Base-by-base conservation (phyloP, 2,329 filamentous ascomycete species). In the Fusarium protoensiforme region DNA sequence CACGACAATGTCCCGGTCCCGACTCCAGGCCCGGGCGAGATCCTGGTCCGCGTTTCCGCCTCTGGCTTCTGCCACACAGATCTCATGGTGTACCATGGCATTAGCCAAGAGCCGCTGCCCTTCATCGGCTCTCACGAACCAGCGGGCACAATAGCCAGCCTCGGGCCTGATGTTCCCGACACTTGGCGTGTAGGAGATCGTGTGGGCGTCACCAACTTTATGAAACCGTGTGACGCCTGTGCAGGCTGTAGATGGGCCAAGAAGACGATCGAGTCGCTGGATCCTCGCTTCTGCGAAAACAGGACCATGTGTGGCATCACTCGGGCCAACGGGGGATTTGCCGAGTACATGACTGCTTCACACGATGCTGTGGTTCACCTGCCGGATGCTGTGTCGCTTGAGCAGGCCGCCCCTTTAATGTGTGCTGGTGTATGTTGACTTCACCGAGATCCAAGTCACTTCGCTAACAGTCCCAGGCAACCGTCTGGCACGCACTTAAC, bases 111-210 rank as follows among this genome's bases (percentile, higher is more conserved):
- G n/a, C 46, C 67, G 2, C 62, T 75, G 5, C 70, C 72, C 6
- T 64, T 76, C 24, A 76, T 60, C 13, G 69, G 68, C 18, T 77
- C 71, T 22, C 75, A 78, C 64, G 71, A 78, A 63, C 76, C 76
- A 38, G 71, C 60, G 7, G 76, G 73, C 20, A 76, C 66, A 10
- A 46, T 77, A 35, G 75, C 59, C 29, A 48, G 48, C 7, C 56
- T 75, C 8, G 75, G 73, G 2, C 61, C 69, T 6, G 48, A 71
- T 6, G 65, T 72, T 16, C 20, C 67, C 2, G 48, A 24, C 5
- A 68, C 41, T 7, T 75, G 73, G 65, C 57, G 53, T 22, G 43
- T 66, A 10, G 73, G 73, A 36, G 67, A 74, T 14, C 73, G 65
- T 7, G 70, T 74, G 9, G 70, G 73, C 10, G 64, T 73, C 11